These are phyloP conservation scores for Barnettozyma salicaria DNA, from an alignment of 805 yeast species.

Conservation along the genomic window DNA sequence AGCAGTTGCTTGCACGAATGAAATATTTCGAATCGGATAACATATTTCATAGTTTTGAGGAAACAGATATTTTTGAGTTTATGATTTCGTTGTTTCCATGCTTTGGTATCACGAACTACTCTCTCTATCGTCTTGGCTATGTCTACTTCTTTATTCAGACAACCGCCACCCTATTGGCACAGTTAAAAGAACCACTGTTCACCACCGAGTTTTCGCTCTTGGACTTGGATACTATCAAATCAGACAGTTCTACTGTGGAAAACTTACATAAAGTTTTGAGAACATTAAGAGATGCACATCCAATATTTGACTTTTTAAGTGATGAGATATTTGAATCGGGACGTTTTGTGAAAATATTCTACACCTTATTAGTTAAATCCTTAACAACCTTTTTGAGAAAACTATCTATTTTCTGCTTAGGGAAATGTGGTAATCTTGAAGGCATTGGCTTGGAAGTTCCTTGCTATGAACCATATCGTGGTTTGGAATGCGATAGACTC, in stretches of 20 bases:
- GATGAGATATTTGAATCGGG: slow-evolving; percentile 22
- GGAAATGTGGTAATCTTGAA: slow-evolving; percentile 40
- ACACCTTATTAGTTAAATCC: slow-evolving; percentile 49
- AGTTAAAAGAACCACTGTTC: slow-evolving; percentile 25
- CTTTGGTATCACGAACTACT: slow-evolving; percentile 40
- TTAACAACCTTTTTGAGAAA: slow-evolving; percentile 62
- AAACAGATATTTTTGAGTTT: slow-evolving; percentile 46
- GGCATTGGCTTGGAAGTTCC: slow-evolving; percentile 20
- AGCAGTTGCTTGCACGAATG: slow-evolving; percentile 30
- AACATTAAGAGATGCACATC: slow-evolving; percentile 23
- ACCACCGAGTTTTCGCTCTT: slow-evolving; percentile 26
- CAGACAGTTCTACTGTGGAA: slow-evolving; percentile 10
- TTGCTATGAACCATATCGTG: background rate
- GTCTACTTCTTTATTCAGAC: slow-evolving; percentile 48
- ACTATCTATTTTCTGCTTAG: slow-evolving; percentile 49
- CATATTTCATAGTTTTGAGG: slow-evolving; percentile 32
- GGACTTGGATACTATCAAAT: slow-evolving; percentile 30
- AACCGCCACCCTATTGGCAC: slow-evolving; percentile 19
- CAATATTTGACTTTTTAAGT: slow-evolving; percentile 25
- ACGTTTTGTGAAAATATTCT: slow-evolving; percentile 36
- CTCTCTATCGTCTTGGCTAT: slow-evolving; percentile 44
- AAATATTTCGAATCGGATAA: slow-evolving; percentile 30
- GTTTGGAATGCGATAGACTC: slow-evolving; percentile 49
- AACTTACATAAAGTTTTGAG: slow-evolving; percentile 12
- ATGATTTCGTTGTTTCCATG: slow-evolving; percentile 46